Evolutionary conservation across 2,329 filamentous ascomycete genomes (phyloP).

Genomic region (Paecilomyces sp.): DNA sequence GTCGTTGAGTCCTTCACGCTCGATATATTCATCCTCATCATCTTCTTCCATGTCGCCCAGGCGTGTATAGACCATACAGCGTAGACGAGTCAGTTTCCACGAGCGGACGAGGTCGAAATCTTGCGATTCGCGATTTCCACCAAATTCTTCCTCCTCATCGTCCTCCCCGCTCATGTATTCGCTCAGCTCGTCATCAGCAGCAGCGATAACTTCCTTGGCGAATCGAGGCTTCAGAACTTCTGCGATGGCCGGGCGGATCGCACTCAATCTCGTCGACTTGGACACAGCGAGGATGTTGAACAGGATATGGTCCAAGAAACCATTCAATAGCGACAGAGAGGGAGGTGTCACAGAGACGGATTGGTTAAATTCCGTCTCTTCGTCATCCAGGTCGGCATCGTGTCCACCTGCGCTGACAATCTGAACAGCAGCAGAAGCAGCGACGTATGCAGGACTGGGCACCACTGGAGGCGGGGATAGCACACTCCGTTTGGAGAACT

Average conservation of each 20-base stretch:
- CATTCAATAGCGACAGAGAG: constrained; percentile 75
- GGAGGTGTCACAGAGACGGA: constrained; percentile 65
- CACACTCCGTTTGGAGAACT: constrained; percentile 30
- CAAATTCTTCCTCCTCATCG: constrained; percentile 63
- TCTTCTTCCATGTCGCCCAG: constrained; percentile 96
- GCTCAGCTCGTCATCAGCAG: constrained; percentile 76
- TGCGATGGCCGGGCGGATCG: constrained; percentile 71
- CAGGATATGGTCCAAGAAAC: constrained; percentile 86
- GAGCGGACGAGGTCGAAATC: constrained; percentile 87
- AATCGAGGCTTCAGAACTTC: constrained; percentile 86
- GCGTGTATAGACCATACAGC: constrained; percentile 98
- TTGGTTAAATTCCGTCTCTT: constrained; percentile 58
- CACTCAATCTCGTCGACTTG: constrained; percentile 66
- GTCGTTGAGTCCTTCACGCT: constrained; percentile 65
- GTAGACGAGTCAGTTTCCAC: constrained; percentile 86
- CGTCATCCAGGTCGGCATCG: constrained; percentile 61
- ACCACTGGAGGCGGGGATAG: constrained; percentile 63
- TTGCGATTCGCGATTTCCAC: constrained; percentile 43
- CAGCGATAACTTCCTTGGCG: constrained; percentile 73
- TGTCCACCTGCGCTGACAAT: constrained; percentile 83
- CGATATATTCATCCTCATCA: constrained; percentile 83
- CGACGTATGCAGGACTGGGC: constrained; percentile 81
- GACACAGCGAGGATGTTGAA: constrained; percentile 81
- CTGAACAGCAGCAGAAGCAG: constrained; percentile 77
- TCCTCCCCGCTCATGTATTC: constrained; percentile 78